phyloP scores from a whole-genome alignment of 2,329 filamentous ascomycete genomes.

The Aspergillus tanneri region DNA sequence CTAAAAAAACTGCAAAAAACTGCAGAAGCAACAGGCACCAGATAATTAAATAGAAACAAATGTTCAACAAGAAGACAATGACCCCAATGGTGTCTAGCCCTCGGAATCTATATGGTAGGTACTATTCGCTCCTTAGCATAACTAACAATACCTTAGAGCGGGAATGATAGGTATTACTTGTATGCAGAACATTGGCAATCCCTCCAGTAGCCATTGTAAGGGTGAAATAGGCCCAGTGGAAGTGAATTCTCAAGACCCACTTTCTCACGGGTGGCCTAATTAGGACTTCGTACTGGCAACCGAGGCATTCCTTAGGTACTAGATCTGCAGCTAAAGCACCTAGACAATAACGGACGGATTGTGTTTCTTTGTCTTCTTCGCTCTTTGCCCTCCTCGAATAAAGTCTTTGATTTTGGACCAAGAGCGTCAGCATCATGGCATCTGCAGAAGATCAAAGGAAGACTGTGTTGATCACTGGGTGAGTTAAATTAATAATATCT shows the following conservation, averaged over 20 bases:
- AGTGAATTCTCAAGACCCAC: conserved; percentile 58
- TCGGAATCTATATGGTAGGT: conserved; percentile 55
- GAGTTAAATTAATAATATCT: conserved; percentile 14
- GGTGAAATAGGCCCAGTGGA: conserved; percentile 81
- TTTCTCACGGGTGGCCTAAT: too few relatives aligned
- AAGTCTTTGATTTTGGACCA: background rate
- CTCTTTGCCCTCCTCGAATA: background rate
- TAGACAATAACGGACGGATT: too few relatives aligned
- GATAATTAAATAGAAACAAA: conserved; percentile 63
- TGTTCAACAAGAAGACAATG: conserved; percentile 63
- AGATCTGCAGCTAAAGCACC: background rate
- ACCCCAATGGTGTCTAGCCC: conserved; percentile 62
- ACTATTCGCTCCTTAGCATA: conserved; percentile 35
- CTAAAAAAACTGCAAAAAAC: conserved; percentile 68
- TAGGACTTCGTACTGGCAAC: background rate
- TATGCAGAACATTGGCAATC: conserved; percentile 59
- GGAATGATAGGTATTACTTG: conserved; percentile 47
- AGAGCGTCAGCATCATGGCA: conserved; percentile 22
- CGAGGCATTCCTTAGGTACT: background rate
- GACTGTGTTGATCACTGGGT: conserved; percentile 46
- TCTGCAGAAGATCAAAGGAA: conserved; percentile 32
- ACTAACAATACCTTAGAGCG: background rate
- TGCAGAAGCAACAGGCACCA: conserved; percentile 64
- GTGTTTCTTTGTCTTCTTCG: too few relatives aligned
- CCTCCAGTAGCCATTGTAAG: conserved; percentile 63